These are phyloP conservation scores for Elongisporangium senticosum DNA, from an alignment of 352 stramenopile genomes.

Conservation along the genomic window DNA sequence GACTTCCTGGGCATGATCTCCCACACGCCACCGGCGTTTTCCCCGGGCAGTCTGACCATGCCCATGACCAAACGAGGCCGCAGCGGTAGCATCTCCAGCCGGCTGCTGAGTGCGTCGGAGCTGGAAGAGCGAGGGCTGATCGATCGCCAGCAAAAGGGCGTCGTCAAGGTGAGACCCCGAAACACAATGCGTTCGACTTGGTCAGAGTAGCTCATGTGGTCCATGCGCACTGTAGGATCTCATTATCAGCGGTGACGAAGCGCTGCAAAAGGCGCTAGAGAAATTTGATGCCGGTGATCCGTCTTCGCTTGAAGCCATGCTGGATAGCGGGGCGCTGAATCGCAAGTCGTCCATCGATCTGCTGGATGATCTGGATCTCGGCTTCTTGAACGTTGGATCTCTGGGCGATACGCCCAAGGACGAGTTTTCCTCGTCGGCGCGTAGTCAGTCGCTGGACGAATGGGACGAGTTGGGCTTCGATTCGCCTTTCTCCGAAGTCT, in stretches of 20 bases:
- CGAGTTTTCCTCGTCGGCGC: constrained; percentile 52
- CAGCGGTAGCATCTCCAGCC: constrained; percentile 81
- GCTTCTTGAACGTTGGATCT: constrained; percentile 84
- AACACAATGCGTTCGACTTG: neutral
- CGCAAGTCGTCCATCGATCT: constrained; percentile 83
- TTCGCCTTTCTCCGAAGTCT: constrained; percentile 71
- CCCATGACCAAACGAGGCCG: constrained; percentile 82
- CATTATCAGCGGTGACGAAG: constrained; percentile 89
- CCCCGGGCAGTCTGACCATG: constrained; percentile 83
- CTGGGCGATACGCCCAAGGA: constrained; percentile 82
- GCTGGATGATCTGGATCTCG: constrained; percentile 79
- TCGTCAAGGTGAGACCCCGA: constrained; percentile 78
- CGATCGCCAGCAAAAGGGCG: constrained; percentile 86
- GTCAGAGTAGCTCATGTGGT: neutral
- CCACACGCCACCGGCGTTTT: constrained; percentile 89
- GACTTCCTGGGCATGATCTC: constrained; percentile 86
- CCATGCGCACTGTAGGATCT: constrained; percentile 50
- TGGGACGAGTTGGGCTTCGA: constrained; percentile 87
- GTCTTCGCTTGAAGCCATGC: constrained; percentile 77
- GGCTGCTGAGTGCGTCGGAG: constrained; percentile 83
- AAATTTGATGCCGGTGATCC: constrained; percentile 86
- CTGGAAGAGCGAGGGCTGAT: constrained; percentile 89
- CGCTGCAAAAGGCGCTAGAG: constrained; percentile 85
- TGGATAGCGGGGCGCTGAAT: constrained; percentile 79
- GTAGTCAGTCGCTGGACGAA: constrained; percentile 77